A percentile compares a stretch with the other conserved stretches of the same genome.
These are phyloP conservation scores for Eutypa lata DNA, from an alignment of 2,329 filamentous ascomycete genomes.

Conservation along the genomic window DNA sequence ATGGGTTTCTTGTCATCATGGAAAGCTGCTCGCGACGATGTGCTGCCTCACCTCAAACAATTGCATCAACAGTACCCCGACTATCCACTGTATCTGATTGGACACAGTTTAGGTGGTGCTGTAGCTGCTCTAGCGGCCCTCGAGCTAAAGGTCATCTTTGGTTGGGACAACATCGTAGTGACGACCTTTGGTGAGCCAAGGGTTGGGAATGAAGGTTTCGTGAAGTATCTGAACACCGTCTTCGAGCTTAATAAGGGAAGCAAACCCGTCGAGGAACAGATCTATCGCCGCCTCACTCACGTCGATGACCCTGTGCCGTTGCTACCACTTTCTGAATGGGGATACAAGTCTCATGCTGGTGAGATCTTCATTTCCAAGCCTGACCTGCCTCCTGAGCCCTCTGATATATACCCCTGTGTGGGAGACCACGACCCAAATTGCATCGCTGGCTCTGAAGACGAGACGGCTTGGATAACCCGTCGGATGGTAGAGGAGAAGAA, in stretches of 20 bases:
- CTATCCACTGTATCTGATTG: constrained; percentile 75
- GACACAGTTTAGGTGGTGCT: constrained; percentile 89
- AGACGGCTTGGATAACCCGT: constrained; percentile 19
- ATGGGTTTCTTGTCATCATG: constrained; percentile 85
- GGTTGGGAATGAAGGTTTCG: constrained; percentile 56
- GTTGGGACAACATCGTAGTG: constrained; percentile 69
- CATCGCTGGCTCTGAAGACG: constrained; percentile 58
- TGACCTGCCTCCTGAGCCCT: constrained; percentile 62
- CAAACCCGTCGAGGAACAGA: constrained; percentile 30
- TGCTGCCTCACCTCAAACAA: constrained; percentile 64
- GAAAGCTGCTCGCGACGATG: constrained; percentile 66
- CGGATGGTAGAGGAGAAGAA: constrained; percentile 18
- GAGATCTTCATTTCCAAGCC: constrained; percentile 82
- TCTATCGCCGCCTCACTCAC: constrained; percentile 81
- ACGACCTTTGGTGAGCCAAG: constrained; percentile 93
- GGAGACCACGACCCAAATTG: constrained; percentile 72
- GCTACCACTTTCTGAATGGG: constrained; percentile 83
- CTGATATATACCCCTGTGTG: constrained; percentile 67
- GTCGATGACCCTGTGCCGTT: constrained; percentile 83
- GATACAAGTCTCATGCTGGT: constrained; percentile 78
- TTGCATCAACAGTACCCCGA: constrained; percentile 61
- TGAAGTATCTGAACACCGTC: constrained; percentile 50
- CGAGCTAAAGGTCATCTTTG: constrained; percentile 70
- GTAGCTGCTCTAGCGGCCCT: constrained; percentile 84
- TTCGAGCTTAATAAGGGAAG: constrained; percentile 41